A percentile compares a stretch with the other conserved stretches of the same genome.
Conservation (phyloP, 225 moss, liverwort and hornwort genomes). For the Rhytidiadelphus loreus region DNA sequence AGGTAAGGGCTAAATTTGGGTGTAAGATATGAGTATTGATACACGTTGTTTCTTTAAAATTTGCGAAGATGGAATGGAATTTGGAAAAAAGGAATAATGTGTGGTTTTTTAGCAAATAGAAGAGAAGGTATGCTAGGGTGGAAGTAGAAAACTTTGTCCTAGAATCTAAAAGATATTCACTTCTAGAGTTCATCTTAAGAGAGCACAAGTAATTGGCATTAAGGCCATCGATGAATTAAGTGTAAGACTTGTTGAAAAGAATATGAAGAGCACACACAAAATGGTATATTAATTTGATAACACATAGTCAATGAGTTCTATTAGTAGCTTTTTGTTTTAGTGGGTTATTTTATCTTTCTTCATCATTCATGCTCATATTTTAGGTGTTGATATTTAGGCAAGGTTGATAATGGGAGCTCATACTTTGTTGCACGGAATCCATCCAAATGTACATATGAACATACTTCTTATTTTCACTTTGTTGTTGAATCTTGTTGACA, state of each 20-base stretch:
- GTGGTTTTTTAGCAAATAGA: background rate
- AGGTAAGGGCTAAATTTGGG: no score
- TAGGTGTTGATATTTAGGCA: background rate
- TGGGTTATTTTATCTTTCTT: background rate
- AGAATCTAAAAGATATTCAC: background rate
- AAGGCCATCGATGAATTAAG: background rate
- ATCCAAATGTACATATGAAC: background rate
- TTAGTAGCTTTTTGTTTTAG: background rate
- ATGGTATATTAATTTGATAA: no score
- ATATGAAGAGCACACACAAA: fast-evolving
- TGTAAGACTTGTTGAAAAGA: no score
- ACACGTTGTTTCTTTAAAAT: background rate
- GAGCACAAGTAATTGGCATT: background rate
- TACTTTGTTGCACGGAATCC: background rate
- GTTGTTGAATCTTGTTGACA: background rate
- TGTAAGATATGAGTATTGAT: background rate
- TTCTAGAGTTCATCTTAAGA: background rate
- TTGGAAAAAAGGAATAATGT: no score
- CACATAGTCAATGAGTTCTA: background rate
- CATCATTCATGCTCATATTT: background rate
- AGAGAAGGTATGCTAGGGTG: background rate
- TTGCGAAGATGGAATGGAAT: background rate
- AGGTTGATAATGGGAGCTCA: background rate
- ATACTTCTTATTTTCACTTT: background rate
- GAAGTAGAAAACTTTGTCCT: background rate